Evolutionary conservation across 148 eudicot species (phyloP).

Genomic region (Pouteria glomerata): DNA sequence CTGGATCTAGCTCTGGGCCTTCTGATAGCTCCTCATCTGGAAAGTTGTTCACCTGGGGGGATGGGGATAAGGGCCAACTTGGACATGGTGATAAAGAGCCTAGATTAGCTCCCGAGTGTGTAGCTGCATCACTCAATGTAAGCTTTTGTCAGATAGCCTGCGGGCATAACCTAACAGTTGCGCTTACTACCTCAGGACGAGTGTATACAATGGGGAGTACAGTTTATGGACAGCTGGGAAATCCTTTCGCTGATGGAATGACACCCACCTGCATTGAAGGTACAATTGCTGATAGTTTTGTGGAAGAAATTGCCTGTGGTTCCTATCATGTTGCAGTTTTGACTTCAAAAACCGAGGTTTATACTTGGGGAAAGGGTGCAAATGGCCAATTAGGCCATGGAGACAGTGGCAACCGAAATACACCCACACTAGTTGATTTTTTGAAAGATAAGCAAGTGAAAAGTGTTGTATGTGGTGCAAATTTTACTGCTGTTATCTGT

Average conservation of each 20-base stretch:
- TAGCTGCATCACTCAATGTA: slow-evolving; percentile 34
- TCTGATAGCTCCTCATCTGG: slow-evolving; percentile 35
- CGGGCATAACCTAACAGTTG: slow-evolving; percentile 62
- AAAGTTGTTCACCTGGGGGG: slow-evolving; percentile 88
- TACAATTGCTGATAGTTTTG: slow-evolving; percentile 35
- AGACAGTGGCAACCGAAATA: slow-evolving; percentile 48
- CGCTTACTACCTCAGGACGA: slow-evolving; percentile 55
- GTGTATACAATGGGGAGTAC: slow-evolving; percentile 74
- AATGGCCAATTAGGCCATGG: slow-evolving; percentile 93
- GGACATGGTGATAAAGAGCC: slow-evolving; percentile 72
- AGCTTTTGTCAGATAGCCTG: slow-evolving; percentile 65
- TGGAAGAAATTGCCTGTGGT: slow-evolving; percentile 85
- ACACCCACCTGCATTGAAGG: slow-evolving; percentile 49
- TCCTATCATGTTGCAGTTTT: slow-evolving; percentile 78
- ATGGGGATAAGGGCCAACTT: slow-evolving; percentile 78
- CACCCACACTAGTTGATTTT: slow-evolving; percentile 56
- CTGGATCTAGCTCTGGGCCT: slow-evolving; percentile 21
- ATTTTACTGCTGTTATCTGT: slow-evolving; percentile 72
- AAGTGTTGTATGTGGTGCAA: slow-evolving; percentile 72
- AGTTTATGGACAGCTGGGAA: slow-evolving; percentile 56
- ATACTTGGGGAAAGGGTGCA: slow-evolving; percentile 92
- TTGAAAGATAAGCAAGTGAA: slow-evolving; percentile 76
- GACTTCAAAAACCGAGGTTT: slow-evolving; percentile 72
- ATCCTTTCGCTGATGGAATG: slow-evolving; percentile 46
- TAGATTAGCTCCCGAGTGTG: slow-evolving; percentile 52